A percentile compares a stretch with the other conserved stretches of the same genome.
These are phyloP conservation scores for Centella asiatica DNA, from an alignment of 129 eudicot genomes.

Conservation along the genomic window DNA sequence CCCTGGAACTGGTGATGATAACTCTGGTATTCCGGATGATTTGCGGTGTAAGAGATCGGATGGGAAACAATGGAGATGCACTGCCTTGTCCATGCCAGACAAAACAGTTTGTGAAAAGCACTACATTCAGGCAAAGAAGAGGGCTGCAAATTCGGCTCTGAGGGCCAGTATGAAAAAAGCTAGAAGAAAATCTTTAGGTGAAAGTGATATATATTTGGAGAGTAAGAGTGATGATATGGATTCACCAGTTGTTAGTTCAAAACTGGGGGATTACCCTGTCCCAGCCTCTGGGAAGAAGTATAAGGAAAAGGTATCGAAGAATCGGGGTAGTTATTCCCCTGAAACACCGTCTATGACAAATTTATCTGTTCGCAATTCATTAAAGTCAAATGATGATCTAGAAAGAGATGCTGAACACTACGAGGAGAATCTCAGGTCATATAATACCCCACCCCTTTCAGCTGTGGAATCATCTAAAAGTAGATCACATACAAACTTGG, in stretches of 20 bases:
- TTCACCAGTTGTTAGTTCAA: constrained; percentile 31
- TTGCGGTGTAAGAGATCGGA: constrained; percentile 94
- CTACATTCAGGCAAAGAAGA: constrained; percentile 88
- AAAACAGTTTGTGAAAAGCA: constrained; percentile 97
- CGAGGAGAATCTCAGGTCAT: constrained; percentile 63
- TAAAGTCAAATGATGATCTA: constrained; percentile 43
- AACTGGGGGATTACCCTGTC: constrained; percentile 37
- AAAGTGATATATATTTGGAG: constrained; percentile 63
- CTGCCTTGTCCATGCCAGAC: constrained; percentile 99
- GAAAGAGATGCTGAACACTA: constrained; percentile 45
- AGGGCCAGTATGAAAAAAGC: constrained; percentile 80
- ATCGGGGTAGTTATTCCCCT: constrained; percentile 48
- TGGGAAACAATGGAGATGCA: constrained; percentile 99
- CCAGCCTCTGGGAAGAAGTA: constrained; percentile 45
- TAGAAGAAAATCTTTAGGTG: constrained; percentile 61
- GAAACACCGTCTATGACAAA: constrained; percentile 47
- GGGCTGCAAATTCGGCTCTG: constrained; percentile 98
- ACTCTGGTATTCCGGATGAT: constrained; percentile 87
- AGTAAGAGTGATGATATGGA: constrained; percentile 96
- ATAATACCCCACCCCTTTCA: constrained; percentile 46
- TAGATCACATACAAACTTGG: constrained; percentile 52
- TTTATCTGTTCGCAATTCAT: constrained; percentile 34
- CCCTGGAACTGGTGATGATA: constrained; percentile 65
- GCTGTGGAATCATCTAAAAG: constrained; percentile 62
- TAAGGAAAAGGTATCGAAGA: constrained; percentile 46